phyloP scores from a whole-genome alignment of 805 yeast species.

The Grigorovia jiainica region DNA sequence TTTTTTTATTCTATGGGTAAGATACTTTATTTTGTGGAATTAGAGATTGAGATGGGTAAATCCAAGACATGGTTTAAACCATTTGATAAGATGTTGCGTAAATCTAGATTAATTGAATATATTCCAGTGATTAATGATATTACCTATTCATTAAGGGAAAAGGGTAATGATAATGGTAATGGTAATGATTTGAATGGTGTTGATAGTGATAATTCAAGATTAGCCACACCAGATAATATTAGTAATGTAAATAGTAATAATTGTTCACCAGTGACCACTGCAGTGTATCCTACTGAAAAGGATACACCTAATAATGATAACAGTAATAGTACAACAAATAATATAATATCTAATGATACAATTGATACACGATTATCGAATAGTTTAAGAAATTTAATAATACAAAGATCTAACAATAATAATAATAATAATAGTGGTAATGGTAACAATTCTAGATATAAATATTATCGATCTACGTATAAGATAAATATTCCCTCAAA shows the following conservation, averaged over 20 bases:
- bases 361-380: no score
- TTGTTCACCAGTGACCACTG: background rate
- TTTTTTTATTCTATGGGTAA: slow-evolving; percentile 24
- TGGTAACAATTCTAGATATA: background rate
- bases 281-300: background rate
- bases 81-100: slow-evolving; percentile 16
- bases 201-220: background rate
- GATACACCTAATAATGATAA: background rate
- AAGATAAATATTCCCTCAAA: slow-evolving; percentile 13
- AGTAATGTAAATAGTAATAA: background rate
- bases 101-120: slow-evolving; percentile 16
- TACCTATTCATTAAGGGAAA: slow-evolving; percentile 6
- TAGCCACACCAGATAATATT: background rate
- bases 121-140: slow-evolving; percentile 19
- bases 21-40: slow-evolving; percentile 21
- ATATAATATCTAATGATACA: no score
- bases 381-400: background rate
- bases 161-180: background rate
- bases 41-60: slow-evolving; percentile 22
- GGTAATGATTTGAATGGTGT: background rate
- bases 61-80: slow-evolving; percentile 24
- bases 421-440: background rate
- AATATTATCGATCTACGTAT: slow-evolving; percentile 11
- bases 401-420: background rate
- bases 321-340: background rate